phyloP scores from a whole-genome alignment of 768 basidiomycete species.

The Boletus subcaerulescens region DNA sequence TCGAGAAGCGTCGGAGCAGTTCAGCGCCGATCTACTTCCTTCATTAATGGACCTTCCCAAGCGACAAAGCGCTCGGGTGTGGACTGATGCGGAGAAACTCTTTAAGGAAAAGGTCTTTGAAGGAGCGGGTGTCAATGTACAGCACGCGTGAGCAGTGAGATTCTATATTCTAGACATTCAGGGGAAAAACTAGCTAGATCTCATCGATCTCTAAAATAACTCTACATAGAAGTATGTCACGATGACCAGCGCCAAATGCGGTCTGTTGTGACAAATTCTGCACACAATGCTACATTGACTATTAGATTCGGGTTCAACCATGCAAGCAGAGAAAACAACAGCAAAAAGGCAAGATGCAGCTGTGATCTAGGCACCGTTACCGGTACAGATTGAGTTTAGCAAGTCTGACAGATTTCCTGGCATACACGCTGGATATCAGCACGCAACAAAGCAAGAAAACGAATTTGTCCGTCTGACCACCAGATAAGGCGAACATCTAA shows the following conservation, averaged over 20 bases:
- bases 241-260: too few species aligned
- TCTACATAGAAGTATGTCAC: too few species aligned
- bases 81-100: slow-evolving; percentile 83
- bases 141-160: not conserved
- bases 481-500: not conserved
- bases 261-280: too few species aligned
- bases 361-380: not conserved
- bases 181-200: not conserved
- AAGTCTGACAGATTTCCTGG: not conserved
- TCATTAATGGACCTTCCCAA: slow-evolving; percentile 76
- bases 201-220: too few species aligned
- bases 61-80: slow-evolving; percentile 66
- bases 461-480: not conserved
- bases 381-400: not conserved
- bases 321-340: not conserved
- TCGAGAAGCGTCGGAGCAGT: slow-evolving; percentile 95
- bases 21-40: slow-evolving; percentile 83
- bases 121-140: slow-evolving; percentile 32
- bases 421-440: not conserved
- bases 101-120: slow-evolving; percentile 67
- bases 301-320: too few species aligned
- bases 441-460: not conserved
- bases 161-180: not conserved
- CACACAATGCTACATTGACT: too few species aligned
- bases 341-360: not conserved